Evolutionary conservation across 495 filamentous ascomycete species (phyloP).

Genomic region (Penicillium simplicissimum): DNA sequence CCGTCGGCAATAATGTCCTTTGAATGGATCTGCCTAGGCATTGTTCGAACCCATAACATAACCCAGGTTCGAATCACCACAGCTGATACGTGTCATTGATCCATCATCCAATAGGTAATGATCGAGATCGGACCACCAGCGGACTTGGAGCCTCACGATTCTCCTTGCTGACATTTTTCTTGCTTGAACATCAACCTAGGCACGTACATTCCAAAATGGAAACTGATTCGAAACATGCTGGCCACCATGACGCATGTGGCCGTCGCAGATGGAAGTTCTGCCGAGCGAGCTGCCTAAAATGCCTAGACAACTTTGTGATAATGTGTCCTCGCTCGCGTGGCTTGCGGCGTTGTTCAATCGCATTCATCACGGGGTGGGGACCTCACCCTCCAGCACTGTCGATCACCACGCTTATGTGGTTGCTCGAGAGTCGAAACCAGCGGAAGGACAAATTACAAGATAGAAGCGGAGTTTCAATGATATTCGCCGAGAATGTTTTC

Average conservation of each 20-base stretch:
- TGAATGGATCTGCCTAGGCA: not conserved
- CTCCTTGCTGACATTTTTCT: conserved; percentile 1
- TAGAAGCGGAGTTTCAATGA: not conserved
- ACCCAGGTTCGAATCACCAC: not conserved
- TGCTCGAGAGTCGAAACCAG: not conserved
- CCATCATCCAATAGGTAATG: not conserved
- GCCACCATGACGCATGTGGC: conserved; percentile 28
- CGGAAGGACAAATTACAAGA: not conserved
- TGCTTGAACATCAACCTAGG: not conserved
- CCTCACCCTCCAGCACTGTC: too few species aligned
- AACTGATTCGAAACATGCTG: not conserved
- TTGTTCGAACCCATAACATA: not conserved
- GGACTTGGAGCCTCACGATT: conserved; percentile 16
- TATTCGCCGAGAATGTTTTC: conserved; percentile 10
- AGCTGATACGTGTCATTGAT: not conserved
- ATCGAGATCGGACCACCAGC: conserved; percentile 7
- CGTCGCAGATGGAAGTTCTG: conserved; percentile 1
- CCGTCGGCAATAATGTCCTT: not conserved
- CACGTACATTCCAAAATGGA: not conserved
- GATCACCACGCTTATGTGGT: conserved; percentile 12
- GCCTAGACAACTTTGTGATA: not conserved
- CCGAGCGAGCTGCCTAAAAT: not conserved
- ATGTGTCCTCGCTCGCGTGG: conserved; percentile 1
- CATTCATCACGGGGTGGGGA: conserved; percentile 3
- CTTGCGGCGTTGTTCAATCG: conserved; percentile 13